Conservation (phyloP, 169 alveolate genomes). For the Cyclospora cayetanensis region DNA sequence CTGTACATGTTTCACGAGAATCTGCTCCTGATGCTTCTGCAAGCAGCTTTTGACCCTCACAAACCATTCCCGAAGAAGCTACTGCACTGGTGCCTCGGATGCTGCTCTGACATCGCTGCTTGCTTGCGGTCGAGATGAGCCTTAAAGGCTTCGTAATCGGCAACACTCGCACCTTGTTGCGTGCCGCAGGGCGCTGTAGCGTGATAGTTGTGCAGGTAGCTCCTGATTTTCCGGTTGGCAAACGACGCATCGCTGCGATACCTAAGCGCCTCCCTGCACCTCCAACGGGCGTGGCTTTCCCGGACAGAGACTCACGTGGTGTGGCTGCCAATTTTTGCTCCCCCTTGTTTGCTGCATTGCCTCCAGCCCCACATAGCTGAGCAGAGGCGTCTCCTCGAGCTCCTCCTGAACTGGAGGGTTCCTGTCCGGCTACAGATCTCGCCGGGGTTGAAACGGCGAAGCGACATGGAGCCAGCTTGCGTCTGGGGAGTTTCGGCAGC, state of each 20-base stretch:
- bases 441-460: no score
- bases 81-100: background rate
- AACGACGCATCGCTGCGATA: background rate
- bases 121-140: background rate
- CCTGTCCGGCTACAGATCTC: no score
- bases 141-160: conserved; percentile 14
- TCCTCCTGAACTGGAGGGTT: no score
- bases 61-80: background rate
- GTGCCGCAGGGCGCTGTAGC: conserved; percentile 2
- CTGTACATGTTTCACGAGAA: background rate
- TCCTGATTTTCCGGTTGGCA: conserved; percentile 16
- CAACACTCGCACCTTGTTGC: background rate
- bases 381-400: no score
- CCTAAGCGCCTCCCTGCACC: conserved; percentile 7
- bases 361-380: no score
- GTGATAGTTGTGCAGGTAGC: background rate
- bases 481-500: no score
- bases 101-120: background rate
- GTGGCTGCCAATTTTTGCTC: no score
- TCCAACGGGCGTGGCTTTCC: background rate
- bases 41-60: background rate
- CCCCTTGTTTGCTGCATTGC: no score
- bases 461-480: no score
- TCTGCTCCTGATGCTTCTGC: no score
- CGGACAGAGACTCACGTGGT: no score